Evolutionary conservation across 257 asterid species (phyloP).

Genomic region (Solanum virginianum): DNA sequence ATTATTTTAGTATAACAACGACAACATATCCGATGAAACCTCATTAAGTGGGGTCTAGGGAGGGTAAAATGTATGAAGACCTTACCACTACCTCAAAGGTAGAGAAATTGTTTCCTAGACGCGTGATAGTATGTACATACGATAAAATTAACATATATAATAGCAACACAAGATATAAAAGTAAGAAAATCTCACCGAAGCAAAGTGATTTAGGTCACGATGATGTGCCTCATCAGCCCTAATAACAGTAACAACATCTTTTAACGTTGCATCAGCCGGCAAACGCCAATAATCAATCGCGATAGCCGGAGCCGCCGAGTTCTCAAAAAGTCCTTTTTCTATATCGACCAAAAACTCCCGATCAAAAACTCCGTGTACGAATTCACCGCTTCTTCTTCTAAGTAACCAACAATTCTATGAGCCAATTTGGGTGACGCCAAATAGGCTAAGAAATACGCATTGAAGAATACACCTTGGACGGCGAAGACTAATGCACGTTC

Average conservation of each 20-base stretch:
- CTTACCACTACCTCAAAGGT: too few relatives aligned
- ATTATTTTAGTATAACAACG: too few relatives aligned
- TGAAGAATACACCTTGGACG: conserved; percentile 69
- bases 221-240: conserved; percentile 95
- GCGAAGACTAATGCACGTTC: conserved; percentile 50
- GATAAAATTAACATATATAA: too few relatives aligned
- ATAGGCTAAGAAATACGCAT: conserved; percentile 52
- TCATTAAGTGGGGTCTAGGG: too few relatives aligned
- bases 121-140: too few relatives aligned
- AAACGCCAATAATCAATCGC: conserved; percentile 85
- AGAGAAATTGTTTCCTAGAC: too few relatives aligned
- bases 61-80: too few relatives aligned
- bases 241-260: conserved; percentile 65
- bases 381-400: conserved; percentile 65
- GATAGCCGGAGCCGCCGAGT: conserved; percentile 80
- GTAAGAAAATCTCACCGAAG: conserved; percentile 34
- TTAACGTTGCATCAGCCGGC: conserved; percentile 42
- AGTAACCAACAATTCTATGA: conserved; percentile 59
- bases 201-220: conserved; percentile 87
- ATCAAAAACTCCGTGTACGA: conserved; percentile 45
- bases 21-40: accelerated
- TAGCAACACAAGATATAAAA: too few relatives aligned
- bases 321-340: conserved; percentile 59
- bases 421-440: conserved; percentile 51
- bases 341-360: conserved; percentile 33